phyloP scores from a whole-genome alignment of 176 grass and related monocot genomes.

The Eragrostis nindensis region DNA sequence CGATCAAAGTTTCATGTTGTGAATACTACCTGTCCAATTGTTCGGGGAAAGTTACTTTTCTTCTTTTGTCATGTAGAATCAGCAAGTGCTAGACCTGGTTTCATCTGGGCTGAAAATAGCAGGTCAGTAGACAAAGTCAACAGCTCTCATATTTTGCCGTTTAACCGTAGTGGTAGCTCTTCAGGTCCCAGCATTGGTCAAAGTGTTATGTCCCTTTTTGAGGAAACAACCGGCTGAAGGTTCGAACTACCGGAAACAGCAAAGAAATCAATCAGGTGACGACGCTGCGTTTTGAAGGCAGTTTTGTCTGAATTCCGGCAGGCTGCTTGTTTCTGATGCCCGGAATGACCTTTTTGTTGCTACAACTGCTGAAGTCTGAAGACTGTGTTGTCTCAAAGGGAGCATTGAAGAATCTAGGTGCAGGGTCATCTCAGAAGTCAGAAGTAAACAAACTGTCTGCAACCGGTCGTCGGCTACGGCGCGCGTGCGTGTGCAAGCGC shows the following conservation, averaged over 20 bases:
- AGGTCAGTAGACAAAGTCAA: not conserved
- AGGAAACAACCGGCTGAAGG: not conserved
- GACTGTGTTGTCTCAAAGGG: not conserved
- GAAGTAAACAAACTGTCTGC: not conserved
- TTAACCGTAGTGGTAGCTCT: not conserved
- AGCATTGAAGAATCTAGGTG: not conserved
- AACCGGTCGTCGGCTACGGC: not conserved
- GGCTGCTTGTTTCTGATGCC: not conserved
- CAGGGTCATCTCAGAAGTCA: not conserved
- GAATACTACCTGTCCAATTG: not conserved
- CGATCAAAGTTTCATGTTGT: conserved; percentile 23
- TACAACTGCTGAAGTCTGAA: not conserved
- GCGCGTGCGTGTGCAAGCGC: not conserved
- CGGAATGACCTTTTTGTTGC: not conserved
- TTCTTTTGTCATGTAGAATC: not conserved
- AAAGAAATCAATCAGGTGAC: conserved; percentile 22
- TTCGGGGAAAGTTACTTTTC: not conserved
- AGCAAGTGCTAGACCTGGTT: not conserved
- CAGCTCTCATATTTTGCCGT: not conserved
- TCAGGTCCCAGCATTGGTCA: not conserved
- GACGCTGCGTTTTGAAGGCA: not conserved
- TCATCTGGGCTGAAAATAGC: not conserved
- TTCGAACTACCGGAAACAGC: not conserved
- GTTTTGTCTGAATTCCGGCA: not conserved
- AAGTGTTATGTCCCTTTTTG: not conserved